These are phyloP conservation scores for Penicillium macrosclerotiorum DNA, from an alignment of 495 filamentous ascomycete species.

Conservation along the genomic window DNA sequence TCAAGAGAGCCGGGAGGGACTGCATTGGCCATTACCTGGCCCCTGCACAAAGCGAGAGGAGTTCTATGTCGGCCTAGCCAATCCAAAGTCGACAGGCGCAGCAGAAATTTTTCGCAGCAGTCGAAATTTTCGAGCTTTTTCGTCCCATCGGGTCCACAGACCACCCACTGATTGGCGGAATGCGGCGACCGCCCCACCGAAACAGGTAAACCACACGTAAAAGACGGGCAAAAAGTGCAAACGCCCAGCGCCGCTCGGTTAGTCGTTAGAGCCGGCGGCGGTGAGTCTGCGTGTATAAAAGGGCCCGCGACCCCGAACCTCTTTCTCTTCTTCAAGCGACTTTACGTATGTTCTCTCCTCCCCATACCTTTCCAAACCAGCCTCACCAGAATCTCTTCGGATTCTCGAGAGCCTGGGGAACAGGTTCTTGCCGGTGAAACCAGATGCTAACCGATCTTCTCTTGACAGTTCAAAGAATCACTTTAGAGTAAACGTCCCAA, in stretches of 20 bases:
- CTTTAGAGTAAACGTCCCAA: slow-evolving; percentile 83
- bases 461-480: slow-evolving; percentile 74
- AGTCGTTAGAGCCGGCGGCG: slow-evolving; percentile 21
- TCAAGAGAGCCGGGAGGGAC: too few relatives aligned
- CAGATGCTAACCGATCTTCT: slow-evolving; percentile 30
- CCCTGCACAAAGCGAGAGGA: too few relatives aligned
- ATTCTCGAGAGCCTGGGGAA: too few relatives aligned
- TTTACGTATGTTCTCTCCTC: slow-evolving; percentile 57
- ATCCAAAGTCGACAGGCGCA: too few relatives aligned
- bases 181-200: background rate
- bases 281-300: slow-evolving; percentile 24
- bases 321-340: slow-evolving; percentile 53
- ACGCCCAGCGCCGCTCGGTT: slow-evolving; percentile 30
- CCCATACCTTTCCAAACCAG: slow-evolving; percentile 20
- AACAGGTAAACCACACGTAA: too few relatives aligned
- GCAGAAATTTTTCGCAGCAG: too few relatives aligned
- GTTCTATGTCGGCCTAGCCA: too few relatives aligned
- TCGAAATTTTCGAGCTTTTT: too few relatives aligned
- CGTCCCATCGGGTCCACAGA: too few relatives aligned
- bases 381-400: background rate
- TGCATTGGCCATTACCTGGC: too few relatives aligned
- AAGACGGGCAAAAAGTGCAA: slow-evolving; percentile 28
- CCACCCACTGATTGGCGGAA: background rate
- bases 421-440: too few relatives aligned
- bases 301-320: slow-evolving; percentile 10